Base-by-base conservation (phyloP, 768 basidiomycete genomes). In the Myochromella boudieri region DNA sequence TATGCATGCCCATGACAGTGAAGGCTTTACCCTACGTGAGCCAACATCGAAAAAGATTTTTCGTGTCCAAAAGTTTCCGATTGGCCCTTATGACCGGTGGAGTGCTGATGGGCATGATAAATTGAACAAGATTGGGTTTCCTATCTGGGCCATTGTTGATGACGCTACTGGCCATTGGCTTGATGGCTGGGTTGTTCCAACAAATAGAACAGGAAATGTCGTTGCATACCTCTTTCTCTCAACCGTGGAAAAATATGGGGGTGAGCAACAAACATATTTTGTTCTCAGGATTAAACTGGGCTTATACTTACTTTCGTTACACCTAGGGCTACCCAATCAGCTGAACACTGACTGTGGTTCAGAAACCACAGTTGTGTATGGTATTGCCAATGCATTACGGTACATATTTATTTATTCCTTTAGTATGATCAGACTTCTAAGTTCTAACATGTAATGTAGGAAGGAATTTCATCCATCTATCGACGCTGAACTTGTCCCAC, bases 121-220 rank as follows among this genome's bases (percentile, higher is more conserved):
- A 44, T 58, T 75, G 0, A 54, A 63, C 38, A 49, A 52, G 8
- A 71, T 71, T 25, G 73, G 72, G 0, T 74, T 74, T 51, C 65
- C 68, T 0, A 56, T 73, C 18, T 74, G 61, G 56, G 46, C 28
- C 7, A 24, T 55, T 28, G 49, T 51, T 5, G 49, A 54, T 39
- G 42, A 54, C 31, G 46, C 34, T 0, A 47, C 38, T 0, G 21
- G 28, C 12, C 17, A 36, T 7, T 54, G 53, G 49, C 37, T 54
- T 1, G 40, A 11, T 32, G 45, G 32, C 17, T 46, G 49, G 32
- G 42, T 54, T 37, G 49, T 46, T 8, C 53, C 44, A 18, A 51
- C 36, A 10, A 54, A 54, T 32, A 26, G 37, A 15, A 6, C 42
- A 4, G 41, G 22, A 12, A 7, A 37, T 14, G 21, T 48, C 11